Evolutionary conservation across 768 basidiomycete species (phyloP).

Genomic region (Boletus sp.): DNA sequence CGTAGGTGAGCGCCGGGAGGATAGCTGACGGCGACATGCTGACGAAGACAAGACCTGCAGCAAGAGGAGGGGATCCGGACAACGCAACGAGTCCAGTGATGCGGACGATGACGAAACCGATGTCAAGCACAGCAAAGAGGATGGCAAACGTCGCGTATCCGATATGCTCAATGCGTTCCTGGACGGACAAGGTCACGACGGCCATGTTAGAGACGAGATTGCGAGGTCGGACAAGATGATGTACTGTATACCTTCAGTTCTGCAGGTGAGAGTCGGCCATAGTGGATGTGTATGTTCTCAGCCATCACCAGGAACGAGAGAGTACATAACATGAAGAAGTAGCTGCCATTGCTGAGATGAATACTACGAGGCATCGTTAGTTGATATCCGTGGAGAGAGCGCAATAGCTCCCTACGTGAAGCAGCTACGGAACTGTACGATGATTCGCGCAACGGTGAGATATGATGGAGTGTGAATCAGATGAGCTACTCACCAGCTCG

Average conservation of each 20-base stretch:
- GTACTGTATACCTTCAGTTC: slow-evolving; percentile 25
- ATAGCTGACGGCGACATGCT: slow-evolving; percentile 5
- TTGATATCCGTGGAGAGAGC: not conserved
- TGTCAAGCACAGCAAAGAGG: slow-evolving; percentile 17
- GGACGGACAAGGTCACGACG: not conserved
- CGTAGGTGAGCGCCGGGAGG: slow-evolving; percentile 1
- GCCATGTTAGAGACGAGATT: not conserved
- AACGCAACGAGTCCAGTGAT: slow-evolving; percentile 9
- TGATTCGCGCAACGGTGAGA: not conserved
- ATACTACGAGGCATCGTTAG: slow-evolving; percentile 17
- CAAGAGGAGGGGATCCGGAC: slow-evolving; percentile 12
- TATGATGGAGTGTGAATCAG: not conserved
- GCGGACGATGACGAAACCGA: slow-evolving; percentile 20
- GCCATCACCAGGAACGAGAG: slow-evolving; percentile 18
- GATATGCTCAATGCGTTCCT: slow-evolving; percentile 14
- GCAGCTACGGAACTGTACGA: slow-evolving; percentile 4
- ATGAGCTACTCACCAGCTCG: slow-evolving; percentile 13
- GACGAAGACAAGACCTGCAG: slow-evolving; percentile 8
- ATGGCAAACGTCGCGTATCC: slow-evolving; percentile 16
- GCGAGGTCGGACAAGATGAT: not conserved
- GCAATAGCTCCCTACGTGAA: slow-evolving; percentile 1
- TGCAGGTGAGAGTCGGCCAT: slow-evolving; percentile 22
- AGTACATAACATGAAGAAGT: slow-evolving; percentile 10
- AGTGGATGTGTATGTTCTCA: slow-evolving; percentile 17
- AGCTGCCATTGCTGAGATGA: slow-evolving; percentile 5